phyloP scores from a whole-genome alignment of 2,329 filamentous ascomycete genomes.

The Rachicladosporium sp. region DNA sequence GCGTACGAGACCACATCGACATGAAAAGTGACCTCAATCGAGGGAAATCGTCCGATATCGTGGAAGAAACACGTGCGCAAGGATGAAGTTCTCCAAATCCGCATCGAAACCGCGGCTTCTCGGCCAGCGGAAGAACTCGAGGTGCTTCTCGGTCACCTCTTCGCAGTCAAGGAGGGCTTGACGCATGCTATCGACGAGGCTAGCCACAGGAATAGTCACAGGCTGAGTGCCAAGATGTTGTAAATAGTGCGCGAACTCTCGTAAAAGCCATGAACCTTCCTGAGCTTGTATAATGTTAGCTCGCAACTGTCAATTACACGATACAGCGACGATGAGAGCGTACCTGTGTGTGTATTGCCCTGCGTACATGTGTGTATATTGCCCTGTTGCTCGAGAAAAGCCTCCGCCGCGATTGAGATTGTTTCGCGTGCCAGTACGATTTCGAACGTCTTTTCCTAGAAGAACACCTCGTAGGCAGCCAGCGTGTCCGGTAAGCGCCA shows the following conservation, averaged over 20 bases:
- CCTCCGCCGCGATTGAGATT: conserved; percentile 12
- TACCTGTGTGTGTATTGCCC: not conserved
- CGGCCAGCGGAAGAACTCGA: conserved; percentile 1
- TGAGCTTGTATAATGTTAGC: too few relatives aligned
- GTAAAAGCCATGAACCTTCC: too few relatives aligned
- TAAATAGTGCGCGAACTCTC: conserved; percentile 7
- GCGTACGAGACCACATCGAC: not conserved
- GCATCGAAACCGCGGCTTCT: not conserved
- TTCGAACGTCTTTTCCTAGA: conserved; percentile 18
- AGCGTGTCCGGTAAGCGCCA: conserved; percentile 12
- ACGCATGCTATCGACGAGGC: conserved; percentile 13
- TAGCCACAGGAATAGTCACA: conserved; percentile 12
- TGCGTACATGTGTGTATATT: not conserved
- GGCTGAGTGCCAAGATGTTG: conserved; percentile 9
- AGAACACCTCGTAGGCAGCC: conserved; percentile 14
- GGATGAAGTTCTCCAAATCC: conserved; percentile 8
- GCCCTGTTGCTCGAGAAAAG: conserved; percentile 10
- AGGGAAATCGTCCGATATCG: conserved; percentile 5
- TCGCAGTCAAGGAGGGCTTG: not conserved
- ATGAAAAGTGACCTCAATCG: conserved; percentile 12
- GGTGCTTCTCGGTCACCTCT: conserved; percentile 6
- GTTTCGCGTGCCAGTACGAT: conserved; percentile 13
- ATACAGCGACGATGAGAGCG: too few relatives aligned
- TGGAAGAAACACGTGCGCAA: conserved; percentile 12
- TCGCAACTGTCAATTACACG: too few relatives aligned